Conservation (phyloP, 345 rosid species). For the Acer yangbiense region DNA sequence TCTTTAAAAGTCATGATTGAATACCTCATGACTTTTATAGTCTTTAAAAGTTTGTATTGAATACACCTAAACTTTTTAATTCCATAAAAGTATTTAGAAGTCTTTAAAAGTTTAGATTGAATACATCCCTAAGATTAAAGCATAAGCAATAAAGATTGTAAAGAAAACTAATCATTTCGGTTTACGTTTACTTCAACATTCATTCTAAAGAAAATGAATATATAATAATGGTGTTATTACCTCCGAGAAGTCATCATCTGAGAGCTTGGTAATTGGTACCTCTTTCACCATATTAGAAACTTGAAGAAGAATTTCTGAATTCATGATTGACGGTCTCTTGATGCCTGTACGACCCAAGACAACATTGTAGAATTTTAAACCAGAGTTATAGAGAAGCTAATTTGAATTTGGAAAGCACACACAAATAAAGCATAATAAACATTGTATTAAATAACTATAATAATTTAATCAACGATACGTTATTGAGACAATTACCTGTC, state of each 20-base stretch:
- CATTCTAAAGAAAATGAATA: neutral
- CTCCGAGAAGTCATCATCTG: slow-evolving; percentile 52
- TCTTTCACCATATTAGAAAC: slow-evolving; percentile 37
- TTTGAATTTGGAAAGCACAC: neutral
- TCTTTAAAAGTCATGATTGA: no score
- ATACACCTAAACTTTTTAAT: no score
- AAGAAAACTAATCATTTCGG: neutral
- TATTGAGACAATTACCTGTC: slow-evolving; percentile 40
- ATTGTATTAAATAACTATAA: no score
- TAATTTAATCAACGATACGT: neutral
- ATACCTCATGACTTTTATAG: no score
- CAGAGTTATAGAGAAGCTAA: neutral
- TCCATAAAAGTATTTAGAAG: no score
- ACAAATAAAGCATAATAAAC: neutral
- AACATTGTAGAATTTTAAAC: neutral
- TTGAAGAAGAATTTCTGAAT: slow-evolving; percentile 37
- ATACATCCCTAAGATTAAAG: neutral
- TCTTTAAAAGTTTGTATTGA: no score
- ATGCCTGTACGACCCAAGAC: slow-evolving; percentile 33
- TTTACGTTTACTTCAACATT: no score
- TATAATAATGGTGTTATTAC: slow-evolving; percentile 25
- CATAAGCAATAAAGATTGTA: neutral
- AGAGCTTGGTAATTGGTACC: slow-evolving; percentile 37
- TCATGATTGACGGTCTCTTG: slow-evolving; percentile 25
- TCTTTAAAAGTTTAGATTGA: no score